phyloP scores from a whole-genome alignment of 176 grass and related monocot species.

The Leersia perrieri region DNA sequence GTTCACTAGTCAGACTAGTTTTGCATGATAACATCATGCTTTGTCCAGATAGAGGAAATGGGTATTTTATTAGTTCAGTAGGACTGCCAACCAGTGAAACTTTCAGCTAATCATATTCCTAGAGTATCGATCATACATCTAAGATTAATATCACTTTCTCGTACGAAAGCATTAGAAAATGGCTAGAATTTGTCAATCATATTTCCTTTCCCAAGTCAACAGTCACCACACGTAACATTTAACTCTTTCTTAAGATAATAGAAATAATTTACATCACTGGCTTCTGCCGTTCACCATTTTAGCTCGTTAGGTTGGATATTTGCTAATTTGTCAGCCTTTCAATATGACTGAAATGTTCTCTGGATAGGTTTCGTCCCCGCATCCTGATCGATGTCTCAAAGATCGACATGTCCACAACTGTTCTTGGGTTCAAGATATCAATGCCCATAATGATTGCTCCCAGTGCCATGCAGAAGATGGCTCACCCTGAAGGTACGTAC shows the following conservation, averaged over 20 bases:
- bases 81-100: not conserved
- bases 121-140: not conserved
- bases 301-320: not conserved
- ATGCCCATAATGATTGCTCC: constrained; percentile 96
- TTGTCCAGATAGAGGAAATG: not conserved
- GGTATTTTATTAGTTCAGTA: not conserved
- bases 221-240: not conserved
- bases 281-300: too few species aligned
- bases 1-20: not conserved
- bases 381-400: constrained; percentile 83
- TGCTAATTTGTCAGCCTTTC: not conserved
- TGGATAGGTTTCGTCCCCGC: constrained; percentile 69
- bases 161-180: not conserved
- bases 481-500: constrained; percentile 78
- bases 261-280: too few species aligned
- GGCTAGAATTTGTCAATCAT: not conserved
- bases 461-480: constrained; percentile 84
- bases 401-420: constrained; percentile 73
- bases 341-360: not conserved
- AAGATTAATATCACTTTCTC: not conserved
- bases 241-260: too few species aligned
- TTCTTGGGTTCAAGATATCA: constrained; percentile 79
- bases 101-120: not conserved
- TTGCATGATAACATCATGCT: not conserved
- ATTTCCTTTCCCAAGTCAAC: not conserved